These are phyloP conservation scores for Lecanoromycetidae sp. DNA, from an alignment of 2,329 filamentous ascomycete genomes.

Conservation along the genomic window DNA sequence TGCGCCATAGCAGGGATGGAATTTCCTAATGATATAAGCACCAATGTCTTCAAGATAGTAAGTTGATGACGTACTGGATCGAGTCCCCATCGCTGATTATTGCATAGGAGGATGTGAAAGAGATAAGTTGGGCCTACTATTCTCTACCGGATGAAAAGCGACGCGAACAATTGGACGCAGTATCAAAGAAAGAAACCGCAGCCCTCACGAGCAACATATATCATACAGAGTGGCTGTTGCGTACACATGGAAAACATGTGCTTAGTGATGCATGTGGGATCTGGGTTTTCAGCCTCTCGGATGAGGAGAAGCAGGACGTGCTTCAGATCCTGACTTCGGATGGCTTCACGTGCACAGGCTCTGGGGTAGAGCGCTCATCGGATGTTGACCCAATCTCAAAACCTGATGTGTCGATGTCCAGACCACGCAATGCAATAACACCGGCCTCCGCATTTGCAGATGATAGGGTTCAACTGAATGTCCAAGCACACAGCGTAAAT, in stretches of 20 bases:
- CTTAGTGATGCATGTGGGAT: conserved; percentile 2
- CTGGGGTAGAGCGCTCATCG: background rate
- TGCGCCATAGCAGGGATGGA: conserved; percentile 8
- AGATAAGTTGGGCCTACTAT: conserved; percentile 9
- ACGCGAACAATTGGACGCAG: background rate
- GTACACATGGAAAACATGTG: conserved; percentile 1
- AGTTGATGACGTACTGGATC: background rate
- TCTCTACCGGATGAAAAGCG: background rate
- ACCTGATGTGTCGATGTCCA: background rate
- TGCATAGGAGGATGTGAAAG: conserved; percentile 3
- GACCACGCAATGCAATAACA: background rate
- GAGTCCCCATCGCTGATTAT: background rate
- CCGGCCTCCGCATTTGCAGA: background rate
- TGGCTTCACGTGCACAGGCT: background rate
- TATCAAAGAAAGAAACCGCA: background rate
- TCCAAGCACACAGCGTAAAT: background rate
- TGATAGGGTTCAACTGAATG: too few relatives aligned
- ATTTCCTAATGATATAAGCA: conserved; percentile 10
- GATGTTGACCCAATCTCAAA: background rate
- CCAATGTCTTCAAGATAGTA: conserved; percentile 11
- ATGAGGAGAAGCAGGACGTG: background rate
- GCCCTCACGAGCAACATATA: background rate
- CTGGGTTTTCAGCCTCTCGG: conserved; percentile 10
- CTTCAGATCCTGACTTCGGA: background rate
- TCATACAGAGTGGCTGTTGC: background rate